Conservation (phyloP, 768 basidiomycete genomes). For the Mycena amicta region DNA sequence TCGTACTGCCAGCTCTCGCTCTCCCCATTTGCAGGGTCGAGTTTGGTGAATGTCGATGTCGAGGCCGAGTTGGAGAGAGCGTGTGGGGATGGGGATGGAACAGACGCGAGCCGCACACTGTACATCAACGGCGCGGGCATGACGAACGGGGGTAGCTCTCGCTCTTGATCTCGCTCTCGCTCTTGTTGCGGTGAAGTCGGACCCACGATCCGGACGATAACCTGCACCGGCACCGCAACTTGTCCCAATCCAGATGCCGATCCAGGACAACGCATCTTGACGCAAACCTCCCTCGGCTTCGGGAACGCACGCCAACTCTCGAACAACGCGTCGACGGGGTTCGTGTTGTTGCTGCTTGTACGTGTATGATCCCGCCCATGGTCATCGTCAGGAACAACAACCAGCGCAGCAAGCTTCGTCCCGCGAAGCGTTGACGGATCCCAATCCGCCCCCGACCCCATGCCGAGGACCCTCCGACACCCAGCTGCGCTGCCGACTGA, state of each 20-base stretch:
- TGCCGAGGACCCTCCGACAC: conserved; percentile 4
- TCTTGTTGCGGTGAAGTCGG: not conserved
- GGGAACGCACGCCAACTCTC: not conserved
- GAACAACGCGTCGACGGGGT: conserved; percentile 6
- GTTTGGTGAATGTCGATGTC: conserved; percentile 70
- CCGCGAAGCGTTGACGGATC: conserved; percentile 16
- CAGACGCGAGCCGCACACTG: conserved; percentile 12
- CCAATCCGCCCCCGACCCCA: conserved; percentile 2
- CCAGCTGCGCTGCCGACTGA: conserved; percentile 21
- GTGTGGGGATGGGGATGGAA: not conserved
- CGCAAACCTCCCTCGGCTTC: not conserved
- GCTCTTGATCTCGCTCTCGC: not conserved
- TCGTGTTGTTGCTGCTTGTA: not conserved
- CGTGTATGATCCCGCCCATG: no score
- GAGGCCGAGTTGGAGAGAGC: no score
- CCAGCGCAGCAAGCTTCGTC: conserved; percentile 14
- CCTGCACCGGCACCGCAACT: not conserved
- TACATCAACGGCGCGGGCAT: conserved; percentile 18
- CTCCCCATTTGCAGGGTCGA: conserved; percentile 62
- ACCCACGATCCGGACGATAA: not conserved
- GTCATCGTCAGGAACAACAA: conserved; percentile 7
- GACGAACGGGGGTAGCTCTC: conserved; percentile 10
- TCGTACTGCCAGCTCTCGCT: conserved; percentile 91
- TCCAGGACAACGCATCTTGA: not conserved
- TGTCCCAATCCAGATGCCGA: no score